These are phyloP conservation scores for Phylloporus scabripes DNA, from an alignment of 768 basidiomycete species.

Conservation along the genomic window DNA sequence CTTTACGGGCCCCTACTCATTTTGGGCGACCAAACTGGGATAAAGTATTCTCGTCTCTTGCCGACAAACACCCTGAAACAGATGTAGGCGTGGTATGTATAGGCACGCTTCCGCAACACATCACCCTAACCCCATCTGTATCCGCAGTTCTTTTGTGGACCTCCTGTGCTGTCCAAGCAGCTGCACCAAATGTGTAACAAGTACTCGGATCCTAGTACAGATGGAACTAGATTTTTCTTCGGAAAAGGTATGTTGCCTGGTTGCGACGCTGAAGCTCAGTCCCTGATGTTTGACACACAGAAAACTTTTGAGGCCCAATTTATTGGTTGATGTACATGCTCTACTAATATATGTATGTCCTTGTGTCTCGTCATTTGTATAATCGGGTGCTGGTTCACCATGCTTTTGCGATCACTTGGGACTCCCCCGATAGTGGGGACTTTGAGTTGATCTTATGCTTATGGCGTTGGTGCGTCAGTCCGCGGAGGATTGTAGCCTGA, in stretches of 20 bases:
- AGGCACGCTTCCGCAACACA: background rate
- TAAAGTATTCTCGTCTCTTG: slow-evolving; percentile 64
- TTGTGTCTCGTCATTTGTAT: background rate
- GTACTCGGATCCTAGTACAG: slow-evolving; percentile 66
- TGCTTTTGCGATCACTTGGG: background rate
- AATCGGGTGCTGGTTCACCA: slow-evolving; percentile 21
- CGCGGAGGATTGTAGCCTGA: background rate
- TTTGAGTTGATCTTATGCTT: background rate
- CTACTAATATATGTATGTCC: background rate
- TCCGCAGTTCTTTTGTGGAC: slow-evolving; percentile 78
- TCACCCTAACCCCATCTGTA: background rate
- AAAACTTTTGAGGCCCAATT: slow-evolving; percentile 17
- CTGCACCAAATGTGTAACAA: slow-evolving; percentile 82
- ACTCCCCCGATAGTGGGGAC: no score
- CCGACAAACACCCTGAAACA: slow-evolving; percentile 79
- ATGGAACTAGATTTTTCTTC: slow-evolving; percentile 82
- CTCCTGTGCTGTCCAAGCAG: slow-evolving; percentile 58
- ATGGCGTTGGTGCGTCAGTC: background rate
- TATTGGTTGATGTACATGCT: background rate
- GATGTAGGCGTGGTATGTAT: slow-evolving; percentile 75
- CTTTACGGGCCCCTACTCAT: slow-evolving; percentile 86
- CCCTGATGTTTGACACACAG: slow-evolving; percentile 12
- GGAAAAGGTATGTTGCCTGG: slow-evolving; percentile 62
- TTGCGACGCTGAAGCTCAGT: background rate
- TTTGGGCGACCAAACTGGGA: slow-evolving; percentile 90